Conservation (phyloP, 140 eudicot species). For the Cichorium intybus region DNA sequence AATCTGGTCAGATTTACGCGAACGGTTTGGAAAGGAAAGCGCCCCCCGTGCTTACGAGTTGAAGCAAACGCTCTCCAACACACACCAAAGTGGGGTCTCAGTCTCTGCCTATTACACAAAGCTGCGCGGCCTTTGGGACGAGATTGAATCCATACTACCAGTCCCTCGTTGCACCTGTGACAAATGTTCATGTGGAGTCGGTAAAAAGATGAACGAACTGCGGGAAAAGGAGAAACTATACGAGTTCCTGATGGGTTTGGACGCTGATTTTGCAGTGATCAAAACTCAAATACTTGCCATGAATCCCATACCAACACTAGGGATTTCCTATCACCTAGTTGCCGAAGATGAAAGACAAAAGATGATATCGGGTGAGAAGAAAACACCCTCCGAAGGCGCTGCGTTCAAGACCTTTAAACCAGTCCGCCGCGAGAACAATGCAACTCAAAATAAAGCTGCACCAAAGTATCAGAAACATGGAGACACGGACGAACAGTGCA, state of each 20-base stretch:
- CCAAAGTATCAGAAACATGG: constrained; percentile 1
- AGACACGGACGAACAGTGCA: constrained; percentile 1
- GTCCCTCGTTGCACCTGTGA: constrained; percentile 12
- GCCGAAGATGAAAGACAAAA: constrained; percentile 2
- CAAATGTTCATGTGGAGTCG: constrained; percentile 9
- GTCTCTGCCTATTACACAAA: no score
- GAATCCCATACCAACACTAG: not conserved
- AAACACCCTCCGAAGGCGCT: constrained; percentile 1
- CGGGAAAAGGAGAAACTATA: constrained; percentile 9
- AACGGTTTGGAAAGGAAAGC: no score
- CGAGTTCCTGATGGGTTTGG: constrained; percentile 6
- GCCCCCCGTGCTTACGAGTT: constrained; percentile 6
- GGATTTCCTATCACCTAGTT: not conserved
- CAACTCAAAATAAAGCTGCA: not conserved
- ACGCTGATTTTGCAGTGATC: not conserved
- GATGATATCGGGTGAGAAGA: constrained; percentile 7
- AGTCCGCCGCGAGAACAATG: not conserved
- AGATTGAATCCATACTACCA: not conserved
- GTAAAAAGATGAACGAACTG: constrained; percentile 6
- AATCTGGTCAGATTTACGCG: not conserved
- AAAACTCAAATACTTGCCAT: not conserved
- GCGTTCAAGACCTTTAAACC: constrained; percentile 8
- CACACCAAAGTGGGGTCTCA: not conserved
- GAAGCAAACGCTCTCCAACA: not conserved
- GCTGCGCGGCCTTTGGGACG: constrained; percentile 3